Evolutionary conservation across 2,329 filamentous ascomycete genomes (phyloP).

Genomic region (Onygena corvina): DNA sequence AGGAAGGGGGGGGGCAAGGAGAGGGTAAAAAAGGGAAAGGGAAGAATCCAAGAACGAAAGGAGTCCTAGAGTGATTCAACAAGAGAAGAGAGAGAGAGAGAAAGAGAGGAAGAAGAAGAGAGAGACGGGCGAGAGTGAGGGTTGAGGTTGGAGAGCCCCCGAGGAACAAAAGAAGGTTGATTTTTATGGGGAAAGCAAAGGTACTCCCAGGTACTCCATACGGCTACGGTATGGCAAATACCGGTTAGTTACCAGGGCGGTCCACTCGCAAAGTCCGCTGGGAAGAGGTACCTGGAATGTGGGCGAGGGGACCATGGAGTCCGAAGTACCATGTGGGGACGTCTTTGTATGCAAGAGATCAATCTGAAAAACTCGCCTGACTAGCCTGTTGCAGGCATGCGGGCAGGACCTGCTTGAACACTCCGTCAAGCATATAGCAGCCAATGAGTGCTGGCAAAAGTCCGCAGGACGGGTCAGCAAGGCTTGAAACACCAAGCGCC

Average conservation of each 20-base stretch:
- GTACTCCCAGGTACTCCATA: constrained; percentile 1
- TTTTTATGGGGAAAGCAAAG: constrained; percentile 4
- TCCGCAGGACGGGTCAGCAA: constrained; percentile 1
- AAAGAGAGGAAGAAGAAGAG: constrained; percentile 13
- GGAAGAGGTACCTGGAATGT: neutral
- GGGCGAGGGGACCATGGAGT: neutral
- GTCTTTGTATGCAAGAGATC: constrained; percentile 6
- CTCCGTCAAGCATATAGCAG: neutral
- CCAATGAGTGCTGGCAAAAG: constrained; percentile 1
- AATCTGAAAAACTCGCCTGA: constrained; percentile 7
- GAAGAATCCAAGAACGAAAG: constrained; percentile 9
- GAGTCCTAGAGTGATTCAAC: too few relatives aligned
- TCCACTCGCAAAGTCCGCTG: neutral
- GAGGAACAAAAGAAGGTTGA: constrained; percentile 2
- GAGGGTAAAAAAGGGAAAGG: constrained; percentile 4
- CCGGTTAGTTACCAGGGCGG: neutral
- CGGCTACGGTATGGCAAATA: constrained; percentile 5
- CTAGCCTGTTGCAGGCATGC: constrained; percentile 6
- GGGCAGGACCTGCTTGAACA: neutral
- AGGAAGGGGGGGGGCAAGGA: constrained; percentile 7
- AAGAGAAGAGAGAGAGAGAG: constrained; percentile 15
- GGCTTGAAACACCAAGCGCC: constrained; percentile 3
- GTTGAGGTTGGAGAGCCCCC: neutral
- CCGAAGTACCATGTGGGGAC: neutral
- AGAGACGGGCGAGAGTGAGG: neutral